phyloP scores from a whole-genome alignment of 2,329 filamentous ascomycete genomes.

The Shiraia sp. region DNA sequence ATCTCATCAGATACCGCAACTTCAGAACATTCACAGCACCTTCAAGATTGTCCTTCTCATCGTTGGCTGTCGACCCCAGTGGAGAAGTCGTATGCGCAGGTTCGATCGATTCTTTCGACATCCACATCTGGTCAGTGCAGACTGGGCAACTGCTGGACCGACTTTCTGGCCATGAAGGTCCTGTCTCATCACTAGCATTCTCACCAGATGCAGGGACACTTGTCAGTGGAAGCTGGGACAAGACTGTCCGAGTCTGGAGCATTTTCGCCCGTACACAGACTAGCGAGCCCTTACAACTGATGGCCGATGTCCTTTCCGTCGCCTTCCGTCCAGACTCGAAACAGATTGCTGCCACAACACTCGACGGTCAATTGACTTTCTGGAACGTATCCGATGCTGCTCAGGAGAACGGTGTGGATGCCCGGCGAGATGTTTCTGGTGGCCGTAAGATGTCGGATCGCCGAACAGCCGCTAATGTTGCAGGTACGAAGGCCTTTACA shows the following conservation, averaged over 20 bases:
- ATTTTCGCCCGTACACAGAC: slow-evolving; percentile 94
- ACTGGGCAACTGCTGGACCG: slow-evolving; percentile 93
- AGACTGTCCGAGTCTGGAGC: slow-evolving; percentile 92
- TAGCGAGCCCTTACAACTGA: slow-evolving; percentile 88
- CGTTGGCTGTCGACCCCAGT: slow-evolving; percentile 92
- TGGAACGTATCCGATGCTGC: slow-evolving; percentile 89
- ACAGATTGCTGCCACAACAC: slow-evolving; percentile 86
- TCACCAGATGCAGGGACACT: slow-evolving; percentile 82
- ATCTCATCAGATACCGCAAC: slow-evolving; percentile 92
- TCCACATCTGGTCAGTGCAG: slow-evolving; percentile 98
- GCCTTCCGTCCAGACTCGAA: slow-evolving; percentile 87
- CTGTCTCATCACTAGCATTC: slow-evolving; percentile 86
- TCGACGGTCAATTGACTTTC: slow-evolving; percentile 93
- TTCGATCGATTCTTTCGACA: slow-evolving; percentile 93
- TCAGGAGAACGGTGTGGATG: slow-evolving; percentile 85
- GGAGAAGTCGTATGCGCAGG: slow-evolving; percentile 96
- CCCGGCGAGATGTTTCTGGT: slow-evolving; percentile 87
- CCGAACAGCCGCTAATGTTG: slow-evolving; percentile 85
- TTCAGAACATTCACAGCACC: slow-evolving; percentile 97
- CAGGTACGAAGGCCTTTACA: slow-evolving; percentile 87
- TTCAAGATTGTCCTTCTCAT: slow-evolving; percentile 87
- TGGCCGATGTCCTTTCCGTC: slow-evolving; percentile 86
- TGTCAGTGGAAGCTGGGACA: slow-evolving; percentile 94
- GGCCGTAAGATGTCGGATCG: slow-evolving; percentile 87
- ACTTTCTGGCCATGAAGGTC: slow-evolving; percentile 89